Base-by-base conservation (phyloP, 2,329 filamentous ascomycete species). In the Pseudophaeomoniella oleicola region DNA sequence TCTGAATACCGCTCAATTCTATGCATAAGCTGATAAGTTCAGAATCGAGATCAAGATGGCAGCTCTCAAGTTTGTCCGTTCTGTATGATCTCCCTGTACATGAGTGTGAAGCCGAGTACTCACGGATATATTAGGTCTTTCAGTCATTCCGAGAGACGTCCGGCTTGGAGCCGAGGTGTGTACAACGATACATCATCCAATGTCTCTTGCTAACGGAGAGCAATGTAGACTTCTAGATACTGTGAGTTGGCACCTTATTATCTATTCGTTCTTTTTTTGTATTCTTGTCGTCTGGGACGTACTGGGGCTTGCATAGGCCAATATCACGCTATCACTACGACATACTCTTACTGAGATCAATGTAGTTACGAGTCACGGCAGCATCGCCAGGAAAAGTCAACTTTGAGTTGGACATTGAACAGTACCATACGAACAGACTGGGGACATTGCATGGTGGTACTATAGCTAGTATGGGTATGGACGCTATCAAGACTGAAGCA, bases 131-230 rank as follows among this genome's bases (percentile, higher is more conserved):
- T 10, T 40, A 90, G 84, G 84, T 92, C 33, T 72, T 85, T 66
- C 80, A 81, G 55, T 87, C 83, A 2, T 94, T 94, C 58, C 75
- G 82, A 63, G 72, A 73, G 46, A 81, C 84, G 44, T 94, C 86
- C 4, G 87, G 87, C 4, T 63, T 96, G 14, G 88, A 94, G 57
- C 85, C 85, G 55, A 81, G 82, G 87, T 93, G 64, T 47, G 58
- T 45, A 6, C n/a, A n/a, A n/a, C n/a, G n/a, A n/a, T n/a, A n/a
- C n/a, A n/a, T n/a, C n/a, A n/a, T n/a, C n/a, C n/a, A n/a, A n/a
- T n/a, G n/a, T n/a, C n/a, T n/a, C n/a, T n/a, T n/a, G n/a, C 32
- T 37, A 19, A 39, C 42, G 5, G 36, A 35, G 34, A 29, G 37
- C 30, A 39, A 42, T 22, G 42, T 41, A 2, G 32, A 16, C 16